Percentiles rank a stretch among this genome's conserved stretches.
Evolutionary conservation across 108 stramenopile species (phyloP).

Genomic region (Fistulifera solaris): DNA sequence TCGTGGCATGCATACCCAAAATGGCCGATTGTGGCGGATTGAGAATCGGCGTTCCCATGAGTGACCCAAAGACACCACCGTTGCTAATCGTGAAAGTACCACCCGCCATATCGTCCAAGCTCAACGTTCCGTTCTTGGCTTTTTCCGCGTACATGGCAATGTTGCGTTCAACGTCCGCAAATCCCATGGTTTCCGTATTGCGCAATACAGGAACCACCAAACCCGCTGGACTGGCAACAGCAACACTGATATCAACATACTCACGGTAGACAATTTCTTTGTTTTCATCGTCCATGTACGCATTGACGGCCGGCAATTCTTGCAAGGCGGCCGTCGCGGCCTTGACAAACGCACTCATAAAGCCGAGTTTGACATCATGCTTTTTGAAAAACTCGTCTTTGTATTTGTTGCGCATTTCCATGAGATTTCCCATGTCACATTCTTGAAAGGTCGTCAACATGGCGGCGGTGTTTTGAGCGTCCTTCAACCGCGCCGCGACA

Average conservation of each 20-base stretch:
- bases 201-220: conserved; percentile 98
- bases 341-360: conserved; percentile 98
- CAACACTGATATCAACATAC: conserved; percentile 95
- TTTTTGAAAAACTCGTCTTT: conserved; percentile 95
- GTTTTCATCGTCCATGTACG: conserved; percentile 94
- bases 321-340: conserved; percentile 89
- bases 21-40: conserved; percentile 99
- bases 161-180: conserved; percentile 94
- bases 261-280: conserved; percentile 98
- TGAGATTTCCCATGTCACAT: conserved; percentile 94
- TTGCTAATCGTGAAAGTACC: conserved; percentile 99
- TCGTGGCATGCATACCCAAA: conserved; percentile 99
- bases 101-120: conserved; percentile 99
- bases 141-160: conserved; percentile 94
- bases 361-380: conserved; percentile 97
- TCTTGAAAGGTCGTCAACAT: conserved; percentile 99
- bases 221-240: conserved; percentile 93
- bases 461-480: conserved; percentile 98
- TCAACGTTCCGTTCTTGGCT: conserved; percentile 82
- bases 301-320: conserved; percentile 97
- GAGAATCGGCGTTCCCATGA: conserved; percentile 99
- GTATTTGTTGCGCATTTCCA: conserved; percentile 91
- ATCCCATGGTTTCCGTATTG: conserved; percentile 94
- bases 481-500: conserved; percentile 94
- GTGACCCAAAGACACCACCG: conserved; percentile 98